Percentiles rank a stretch among this genome's conserved stretches.
These are phyloP conservation scores for Apiotrichum veenhuisii DNA, from an alignment of 1,284 basidiomycete species.

Conservation along the genomic window DNA sequence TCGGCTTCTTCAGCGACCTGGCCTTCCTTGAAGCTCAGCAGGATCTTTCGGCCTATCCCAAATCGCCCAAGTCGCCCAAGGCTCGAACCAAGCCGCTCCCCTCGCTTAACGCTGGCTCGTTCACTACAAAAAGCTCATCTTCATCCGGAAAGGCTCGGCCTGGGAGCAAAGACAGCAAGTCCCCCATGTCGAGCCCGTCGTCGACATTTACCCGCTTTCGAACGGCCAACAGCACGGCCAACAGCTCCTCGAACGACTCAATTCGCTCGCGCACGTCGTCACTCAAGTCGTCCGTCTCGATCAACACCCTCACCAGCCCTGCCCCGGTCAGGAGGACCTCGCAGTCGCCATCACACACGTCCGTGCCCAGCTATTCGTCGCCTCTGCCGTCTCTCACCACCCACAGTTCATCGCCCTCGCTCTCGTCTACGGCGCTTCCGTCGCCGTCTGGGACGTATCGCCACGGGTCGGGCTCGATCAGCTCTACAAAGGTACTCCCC, in stretches of 20 bases:
- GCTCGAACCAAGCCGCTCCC: background rate
- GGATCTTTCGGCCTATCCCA: background rate
- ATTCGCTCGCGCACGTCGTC: background rate
- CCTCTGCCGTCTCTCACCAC: background rate
- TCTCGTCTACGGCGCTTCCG: background rate
- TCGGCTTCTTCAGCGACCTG: background rate
- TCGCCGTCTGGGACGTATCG: background rate
- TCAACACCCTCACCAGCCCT: background rate
- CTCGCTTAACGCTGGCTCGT: too few species aligned
- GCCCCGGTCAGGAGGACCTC: background rate
- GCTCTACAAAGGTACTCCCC: background rate
- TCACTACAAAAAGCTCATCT: background rate
- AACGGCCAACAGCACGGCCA: background rate
- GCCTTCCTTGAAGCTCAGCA: slow-evolving; percentile 1
- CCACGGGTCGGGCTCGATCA: background rate
- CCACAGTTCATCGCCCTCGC: background rate
- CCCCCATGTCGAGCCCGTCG: background rate
- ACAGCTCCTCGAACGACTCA: background rate
- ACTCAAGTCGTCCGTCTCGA: background rate
- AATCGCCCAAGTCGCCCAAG: background rate
- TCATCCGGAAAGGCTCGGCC: background rate
- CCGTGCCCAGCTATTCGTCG: background rate
- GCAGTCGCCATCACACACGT: background rate
- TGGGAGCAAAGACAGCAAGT: background rate
- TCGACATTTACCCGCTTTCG: background rate